A percentile compares a stretch with the other conserved stretches of the same genome.
Evolutionary conservation across 768 basidiomycete species (phyloP).

Genomic region (Amanita jacksonii): DNA sequence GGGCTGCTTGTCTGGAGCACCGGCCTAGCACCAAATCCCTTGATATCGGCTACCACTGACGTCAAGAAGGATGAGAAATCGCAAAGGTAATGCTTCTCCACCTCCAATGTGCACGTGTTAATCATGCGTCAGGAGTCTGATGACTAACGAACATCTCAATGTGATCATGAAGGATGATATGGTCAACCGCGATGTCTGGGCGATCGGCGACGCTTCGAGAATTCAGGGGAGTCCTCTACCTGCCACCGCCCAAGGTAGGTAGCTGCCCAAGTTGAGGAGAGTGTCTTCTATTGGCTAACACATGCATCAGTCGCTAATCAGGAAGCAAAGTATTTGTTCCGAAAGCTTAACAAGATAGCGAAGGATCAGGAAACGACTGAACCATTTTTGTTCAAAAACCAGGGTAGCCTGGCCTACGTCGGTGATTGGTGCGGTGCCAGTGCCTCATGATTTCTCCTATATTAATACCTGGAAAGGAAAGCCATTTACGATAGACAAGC

Average conservation of each 20-base stretch:
- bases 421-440: constrained; percentile 51
- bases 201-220: constrained; percentile 70
- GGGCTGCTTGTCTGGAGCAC: constrained; percentile 87
- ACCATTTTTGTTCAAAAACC: constrained; percentile 64
- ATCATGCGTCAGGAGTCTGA: constrained; percentile 18
- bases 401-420: constrained; percentile 72
- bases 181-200: constrained; percentile 63
- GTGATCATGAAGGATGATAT: constrained; percentile 43
- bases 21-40: constrained; percentile 74
- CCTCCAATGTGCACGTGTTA: not conserved
- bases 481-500: constrained; percentile 65
- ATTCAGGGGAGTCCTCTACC: constrained; percentile 53
- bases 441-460: not conserved
- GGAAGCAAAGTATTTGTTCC: constrained; percentile 58
- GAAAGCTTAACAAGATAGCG: constrained; percentile 55
- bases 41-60: constrained; percentile 51
- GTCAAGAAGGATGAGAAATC: constrained; percentile 55
- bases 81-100: constrained; percentile 29
- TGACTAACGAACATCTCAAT: constrained; percentile 51
- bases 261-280: not conserved
- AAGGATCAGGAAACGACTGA: constrained; percentile 35
- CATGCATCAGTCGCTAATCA: constrained; percentile 52
- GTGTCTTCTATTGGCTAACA: not conserved
- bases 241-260: constrained; percentile 72
- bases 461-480: constrained; percentile 36